Conservation (phyloP, 75 land plant genomes). For the Cunninghamia lanceolata region DNA sequence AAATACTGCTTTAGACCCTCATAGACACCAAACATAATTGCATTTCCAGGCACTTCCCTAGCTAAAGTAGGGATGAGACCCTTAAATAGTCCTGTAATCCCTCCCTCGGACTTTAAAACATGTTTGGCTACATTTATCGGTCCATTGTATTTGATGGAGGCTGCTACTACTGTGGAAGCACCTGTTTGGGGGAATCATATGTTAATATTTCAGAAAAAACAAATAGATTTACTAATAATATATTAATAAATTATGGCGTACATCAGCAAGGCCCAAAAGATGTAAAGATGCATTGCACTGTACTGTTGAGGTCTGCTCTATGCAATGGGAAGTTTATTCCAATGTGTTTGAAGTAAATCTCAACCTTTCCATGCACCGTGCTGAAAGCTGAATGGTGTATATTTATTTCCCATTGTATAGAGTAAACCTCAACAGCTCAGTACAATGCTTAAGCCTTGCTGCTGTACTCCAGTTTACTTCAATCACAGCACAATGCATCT, state of each 20-base stretch:
- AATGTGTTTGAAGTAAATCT: constrained; percentile 5
- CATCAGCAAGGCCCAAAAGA: neutral
- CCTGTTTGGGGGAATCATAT: neutral
- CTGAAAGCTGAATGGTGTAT: constrained; percentile 15
- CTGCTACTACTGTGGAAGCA: constrained; percentile 13
- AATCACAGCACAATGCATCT: neutral
- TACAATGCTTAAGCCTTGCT: neutral
- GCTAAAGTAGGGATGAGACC: constrained; percentile 43
- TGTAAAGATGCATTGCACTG: neutral
- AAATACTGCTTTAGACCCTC: constrained; percentile 35
- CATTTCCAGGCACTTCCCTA: constrained; percentile 56
- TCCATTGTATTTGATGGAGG: constrained; percentile 59
- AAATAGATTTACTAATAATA: neutral
- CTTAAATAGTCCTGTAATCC: constrained; percentile 32
- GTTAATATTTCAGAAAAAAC: neutral
- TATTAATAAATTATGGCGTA: neutral
- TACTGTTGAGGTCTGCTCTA: neutral
- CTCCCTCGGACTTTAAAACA: constrained; percentile 38
- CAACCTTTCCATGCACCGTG: constrained; percentile 1
- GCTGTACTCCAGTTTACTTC: neutral
- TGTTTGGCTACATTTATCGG: constrained; percentile 48
- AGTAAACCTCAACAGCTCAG: neutral
- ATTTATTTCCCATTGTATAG: neutral
- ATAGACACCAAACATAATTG: constrained; percentile 42
- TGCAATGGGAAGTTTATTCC: constrained; percentile 13